Evolutionary conservation across 352 stramenopile species (phyloP), one percentile per base, ranked within the genome.

Genomic region (Pythium apleroticum): DNA sequence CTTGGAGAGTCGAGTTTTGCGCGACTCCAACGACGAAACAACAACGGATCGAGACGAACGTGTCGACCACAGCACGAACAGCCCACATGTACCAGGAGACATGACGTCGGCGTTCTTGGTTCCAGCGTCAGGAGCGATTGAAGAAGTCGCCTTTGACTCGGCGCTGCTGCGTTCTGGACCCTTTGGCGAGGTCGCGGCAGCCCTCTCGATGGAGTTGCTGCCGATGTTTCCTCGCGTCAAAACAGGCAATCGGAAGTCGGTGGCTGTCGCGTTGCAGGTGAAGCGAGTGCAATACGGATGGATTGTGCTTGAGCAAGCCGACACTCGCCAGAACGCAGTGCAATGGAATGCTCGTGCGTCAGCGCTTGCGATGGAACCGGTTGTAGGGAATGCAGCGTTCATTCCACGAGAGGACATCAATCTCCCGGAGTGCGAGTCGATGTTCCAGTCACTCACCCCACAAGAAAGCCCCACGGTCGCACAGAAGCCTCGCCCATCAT

Each of bases 321-420:
- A 50, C 10, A 0, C 20, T 28, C 43, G 43, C 43, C 27, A 0
- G 22, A 20, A 5, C 20, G 8, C 25, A 6, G 22, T 54, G 25
- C 19, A 55, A 27, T 76, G 74, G 65, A 81, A 81, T 37, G 11
- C 69, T 14, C 69, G 74, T 0, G 74, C 71, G 9, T 65, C 56
- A 33, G 69, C 63, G 19, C 43, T 81, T n/a, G 69, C 63, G 5
- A 45, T 52, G 39, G 57, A 71, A 17, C 43, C 41, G 0, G 66
- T 81, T 20, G 25, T 49, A 22, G 74, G 74, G 14, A 35, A 60
- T 46, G 72, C 66, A 4, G 52, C 78, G 0, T 76, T 75, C 25
- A 66, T 72, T 53, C 24, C 25, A 17, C 24, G 1, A 12, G 46
- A 20, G 14, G 35, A 33, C 0, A 11, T 37, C 12, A 52, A 52